A percentile compares a stretch with the other conserved stretches of the same genome.
Conservation (phyloP, 441 rosid species). For the Croton setiger region DNA sequence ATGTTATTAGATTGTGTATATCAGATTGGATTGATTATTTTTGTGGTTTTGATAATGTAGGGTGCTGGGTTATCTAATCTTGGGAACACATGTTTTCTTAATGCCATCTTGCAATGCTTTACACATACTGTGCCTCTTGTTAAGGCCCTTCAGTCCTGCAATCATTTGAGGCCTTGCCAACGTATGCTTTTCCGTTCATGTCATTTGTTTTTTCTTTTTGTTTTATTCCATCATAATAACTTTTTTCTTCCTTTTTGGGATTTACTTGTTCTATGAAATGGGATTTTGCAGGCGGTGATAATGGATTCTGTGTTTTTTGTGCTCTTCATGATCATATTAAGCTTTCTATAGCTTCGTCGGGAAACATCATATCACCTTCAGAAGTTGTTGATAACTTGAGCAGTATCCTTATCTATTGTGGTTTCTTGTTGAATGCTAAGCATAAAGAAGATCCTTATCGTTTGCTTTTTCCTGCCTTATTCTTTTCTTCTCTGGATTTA, state of each 20-base stretch:
- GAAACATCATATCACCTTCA: conserved; percentile 42
- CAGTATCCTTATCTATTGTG: conserved; percentile 51
- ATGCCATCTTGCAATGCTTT: conserved; percentile 79
- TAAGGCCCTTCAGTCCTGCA: conserved; percentile 40
- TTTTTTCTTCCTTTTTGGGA: not conserved
- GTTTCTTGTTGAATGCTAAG: conserved; percentile 3
- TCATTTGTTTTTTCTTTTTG: not conserved
- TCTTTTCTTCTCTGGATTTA: too few species aligned
- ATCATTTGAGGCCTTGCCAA: conserved; percentile 42
- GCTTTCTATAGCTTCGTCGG: conserved; percentile 41
- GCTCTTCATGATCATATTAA: conserved; percentile 54
- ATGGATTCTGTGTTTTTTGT: conserved; percentile 51
- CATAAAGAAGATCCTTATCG: not conserved
- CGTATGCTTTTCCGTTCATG: too few species aligned
- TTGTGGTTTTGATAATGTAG: conserved; percentile 31
- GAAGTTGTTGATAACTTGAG: conserved; percentile 50
- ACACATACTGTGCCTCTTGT: conserved; percentile 81
- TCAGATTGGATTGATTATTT: not conserved
- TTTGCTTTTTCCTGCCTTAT: not conserved
- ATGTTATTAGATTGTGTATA: not conserved
- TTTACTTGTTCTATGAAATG: conserved; percentile 8
- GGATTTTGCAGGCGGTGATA: conserved; percentile 44
- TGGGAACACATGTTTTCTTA: conserved; percentile 84
- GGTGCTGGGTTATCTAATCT: conserved; percentile 78
- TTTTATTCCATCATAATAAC: not conserved